Conservation (phyloP, 108 stramenopile species). For the Pseudonitzschia multistriata region DNA sequence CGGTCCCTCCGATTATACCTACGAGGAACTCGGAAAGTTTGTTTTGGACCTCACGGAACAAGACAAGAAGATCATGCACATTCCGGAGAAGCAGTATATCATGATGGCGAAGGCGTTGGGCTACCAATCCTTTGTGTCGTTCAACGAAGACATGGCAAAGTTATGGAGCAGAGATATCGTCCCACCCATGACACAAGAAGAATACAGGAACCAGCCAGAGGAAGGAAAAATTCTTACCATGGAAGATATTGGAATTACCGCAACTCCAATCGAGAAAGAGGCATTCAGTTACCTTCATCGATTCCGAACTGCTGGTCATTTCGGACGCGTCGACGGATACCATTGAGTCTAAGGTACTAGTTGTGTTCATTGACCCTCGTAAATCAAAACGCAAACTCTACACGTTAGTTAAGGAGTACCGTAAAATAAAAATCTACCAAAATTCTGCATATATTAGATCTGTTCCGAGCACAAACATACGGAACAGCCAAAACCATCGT, state of each 20-base stretch:
- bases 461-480: too few species aligned
- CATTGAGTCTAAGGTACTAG: conserved; percentile 61
- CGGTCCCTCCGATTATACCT: conserved; percentile 90
- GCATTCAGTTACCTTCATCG: conserved; percentile 88
- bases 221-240: conserved; percentile 71
- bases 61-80: conserved; percentile 47
- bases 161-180: conserved; percentile 79
- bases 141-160: conserved; percentile 77
- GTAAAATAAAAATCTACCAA: too few species aligned
- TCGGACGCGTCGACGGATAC: conserved; percentile 81
- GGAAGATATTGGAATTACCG: conserved; percentile 79
- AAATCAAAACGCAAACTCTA: too few species aligned
- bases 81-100: conserved; percentile 54
- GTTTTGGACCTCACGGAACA: conserved; percentile 88
- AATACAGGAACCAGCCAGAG: conserved; percentile 45
- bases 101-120: conserved; percentile 58
- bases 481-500: too few species aligned
- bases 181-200: conserved; percentile 64
- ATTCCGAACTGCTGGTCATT: conserved; percentile 89
- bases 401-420: too few species aligned
- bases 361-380: not conserved
- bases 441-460: too few species aligned
- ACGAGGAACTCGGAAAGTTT: conserved; percentile 89
- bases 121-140: conserved; percentile 58
- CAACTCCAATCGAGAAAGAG: conserved; percentile 82